Evolutionary conservation across 192 early-diverging fungal genomes (phyloP).

Genomic region (Backusella parvicylindrica): DNA sequence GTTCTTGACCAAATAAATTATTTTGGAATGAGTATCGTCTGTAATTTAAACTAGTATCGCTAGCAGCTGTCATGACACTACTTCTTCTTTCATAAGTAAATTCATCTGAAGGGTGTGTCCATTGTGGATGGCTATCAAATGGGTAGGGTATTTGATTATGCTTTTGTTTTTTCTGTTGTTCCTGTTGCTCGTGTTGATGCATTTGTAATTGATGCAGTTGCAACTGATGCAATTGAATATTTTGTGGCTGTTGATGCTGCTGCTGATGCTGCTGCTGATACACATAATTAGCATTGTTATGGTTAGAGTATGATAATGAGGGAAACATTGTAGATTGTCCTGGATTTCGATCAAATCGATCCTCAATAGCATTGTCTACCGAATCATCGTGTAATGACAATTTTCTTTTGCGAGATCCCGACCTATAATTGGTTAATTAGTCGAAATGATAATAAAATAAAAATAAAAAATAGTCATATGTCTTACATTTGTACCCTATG

Average conservation of each 20-base stretch:
- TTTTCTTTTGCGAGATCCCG: constrained; percentile 13
- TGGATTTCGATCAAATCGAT: constrained; percentile 7
- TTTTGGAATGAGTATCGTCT: neutral
- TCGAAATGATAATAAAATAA: neutral
- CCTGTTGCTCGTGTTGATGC: neutral
- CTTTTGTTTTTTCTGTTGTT: neutral
- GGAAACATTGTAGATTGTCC: constrained; percentile 1
- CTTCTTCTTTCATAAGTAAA: neutral
- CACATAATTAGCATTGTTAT: neutral
- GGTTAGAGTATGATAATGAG: neutral
- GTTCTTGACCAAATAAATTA: neutral
- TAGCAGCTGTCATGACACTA: neutral
- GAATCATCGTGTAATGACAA: neutral
- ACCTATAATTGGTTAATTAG: neutral
- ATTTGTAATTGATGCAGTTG: neutral
- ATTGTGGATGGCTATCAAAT: neutral
- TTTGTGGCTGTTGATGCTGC: neutral
- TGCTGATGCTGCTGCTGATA: neutral
- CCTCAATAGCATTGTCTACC: neutral
- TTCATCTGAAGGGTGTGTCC: neutral
- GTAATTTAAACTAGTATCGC: neutral
- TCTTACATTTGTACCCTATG: constrained; percentile 39
- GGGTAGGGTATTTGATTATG: neutral
- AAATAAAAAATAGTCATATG: neutral
- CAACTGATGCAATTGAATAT: neutral